A percentile compares a stretch with the other conserved stretches of the same genome.
phyloP scores from a whole-genome alignment of 495 filamentous ascomycete genomes.

The Hypoxylon fragiforme region DNA sequence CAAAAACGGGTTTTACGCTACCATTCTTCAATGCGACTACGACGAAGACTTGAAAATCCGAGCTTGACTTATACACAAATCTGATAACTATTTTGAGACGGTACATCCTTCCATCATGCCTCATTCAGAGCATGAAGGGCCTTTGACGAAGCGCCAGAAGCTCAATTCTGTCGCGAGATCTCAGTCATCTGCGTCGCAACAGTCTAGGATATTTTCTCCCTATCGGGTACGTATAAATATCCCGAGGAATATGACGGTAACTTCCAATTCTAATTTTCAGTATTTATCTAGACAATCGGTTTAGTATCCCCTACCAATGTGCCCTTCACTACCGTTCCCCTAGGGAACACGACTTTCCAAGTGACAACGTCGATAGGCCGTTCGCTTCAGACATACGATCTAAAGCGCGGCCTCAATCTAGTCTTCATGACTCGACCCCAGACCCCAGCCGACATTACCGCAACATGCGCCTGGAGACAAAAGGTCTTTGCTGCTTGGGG shows the following conservation, averaged over 20 bases:
- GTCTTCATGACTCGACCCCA: constrained; percentile 90
- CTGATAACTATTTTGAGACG: background rate
- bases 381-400: constrained; percentile 91
- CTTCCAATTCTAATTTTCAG: constrained; percentile 7
- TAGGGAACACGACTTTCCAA: constrained; percentile 94
- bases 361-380: constrained; percentile 92
- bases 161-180: constrained; percentile 43
- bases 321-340: constrained; percentile 82
- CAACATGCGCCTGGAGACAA: constrained; percentile 86
- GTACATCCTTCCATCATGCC: constrained; percentile 46
- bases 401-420: constrained; percentile 83
- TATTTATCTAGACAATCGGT: constrained; percentile 82
- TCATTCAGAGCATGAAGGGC: constrained; percentile 54
- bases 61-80: background rate
- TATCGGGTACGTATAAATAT: constrained; percentile 69
- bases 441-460: constrained; percentile 82
- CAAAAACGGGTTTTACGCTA: constrained; percentile 33
- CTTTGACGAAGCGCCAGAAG: constrained; percentile 71
- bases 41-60: background rate
- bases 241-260: background rate
- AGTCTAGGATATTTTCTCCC: constrained; percentile 85
- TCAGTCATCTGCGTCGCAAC: constrained; percentile 40
- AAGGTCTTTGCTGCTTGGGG: constrained; percentile 86
- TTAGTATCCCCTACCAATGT: constrained; percentile 87
- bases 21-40: constrained; percentile 16